Percentiles rank a stretch among this genome's conserved stretches.
Evolutionary conservation across 257 asterid species (phyloP).

Genomic region (Forsythia viridissima): DNA sequence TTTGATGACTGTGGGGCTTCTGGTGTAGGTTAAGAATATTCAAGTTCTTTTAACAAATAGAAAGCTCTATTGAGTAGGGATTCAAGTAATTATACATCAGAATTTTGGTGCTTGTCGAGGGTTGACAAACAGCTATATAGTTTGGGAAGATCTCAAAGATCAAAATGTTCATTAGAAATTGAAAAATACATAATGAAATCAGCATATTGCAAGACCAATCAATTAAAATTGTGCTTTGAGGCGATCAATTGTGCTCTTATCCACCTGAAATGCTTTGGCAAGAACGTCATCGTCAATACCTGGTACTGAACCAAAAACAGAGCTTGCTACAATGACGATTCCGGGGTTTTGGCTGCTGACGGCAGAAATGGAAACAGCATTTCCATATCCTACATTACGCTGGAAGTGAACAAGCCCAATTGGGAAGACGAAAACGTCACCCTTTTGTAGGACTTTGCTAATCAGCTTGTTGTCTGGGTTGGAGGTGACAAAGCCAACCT

Average conservation of each 20-base stretch:
- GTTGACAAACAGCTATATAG: too few relatives aligned
- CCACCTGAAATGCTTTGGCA: constrained; percentile 23
- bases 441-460: constrained; percentile 5
- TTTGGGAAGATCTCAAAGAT: not conserved
- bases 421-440: constrained; percentile 25
- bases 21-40: not conserved
- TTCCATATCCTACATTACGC: constrained; percentile 7
- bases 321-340: constrained; percentile 1
- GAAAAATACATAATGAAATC: not conserved
- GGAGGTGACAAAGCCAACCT: constrained; percentile 23
- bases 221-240: not conserved
- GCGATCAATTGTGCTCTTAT: constrained; percentile 8
- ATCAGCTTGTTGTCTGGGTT: constrained; percentile 23
- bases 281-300: constrained; percentile 13
- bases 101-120: too few relatives aligned
- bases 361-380: constrained; percentile 4
- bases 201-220: not conserved
- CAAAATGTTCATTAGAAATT: too few relatives aligned
- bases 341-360: constrained; percentile 23
- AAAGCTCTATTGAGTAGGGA: not conserved
- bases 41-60: not conserved
- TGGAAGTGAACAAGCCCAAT: constrained; percentile 23
- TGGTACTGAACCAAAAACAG: constrained; percentile 15
- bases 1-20: not conserved
- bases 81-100: too few relatives aligned